A percentile compares a stretch with the other conserved stretches of the same genome.
These are phyloP conservation scores for Sporothrix dimorphospora DNA, from an alignment of 2,329 filamentous ascomycete genomes.

Conservation along the genomic window DNA sequence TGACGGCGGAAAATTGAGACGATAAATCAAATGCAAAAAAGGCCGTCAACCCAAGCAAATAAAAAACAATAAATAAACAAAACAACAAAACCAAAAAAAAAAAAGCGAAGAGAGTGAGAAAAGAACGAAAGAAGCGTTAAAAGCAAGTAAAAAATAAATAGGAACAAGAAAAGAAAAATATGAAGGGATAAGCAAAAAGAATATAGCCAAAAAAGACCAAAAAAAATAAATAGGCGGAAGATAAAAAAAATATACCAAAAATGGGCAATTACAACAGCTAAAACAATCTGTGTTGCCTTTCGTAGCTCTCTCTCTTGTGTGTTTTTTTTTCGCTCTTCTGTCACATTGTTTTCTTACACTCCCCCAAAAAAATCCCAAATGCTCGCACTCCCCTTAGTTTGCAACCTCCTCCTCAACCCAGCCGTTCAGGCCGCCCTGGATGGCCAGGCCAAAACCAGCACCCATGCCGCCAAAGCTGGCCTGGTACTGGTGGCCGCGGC, in stretches of 20 bases:
- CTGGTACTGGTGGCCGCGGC: constrained; percentile 69
- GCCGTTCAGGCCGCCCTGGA: constrained; percentile 66
- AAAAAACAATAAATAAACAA: neutral
- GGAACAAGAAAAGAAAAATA: constrained; percentile 32
- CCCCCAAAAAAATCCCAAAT: neutral
- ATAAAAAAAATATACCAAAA: constrained; percentile 29
- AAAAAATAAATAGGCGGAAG: constrained; percentile 11
- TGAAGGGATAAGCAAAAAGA: constrained; percentile 35
- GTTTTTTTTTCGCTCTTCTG: neutral
- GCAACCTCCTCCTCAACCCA: constrained; percentile 70
- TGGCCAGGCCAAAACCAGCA: constrained; percentile 61
- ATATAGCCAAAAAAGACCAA: constrained; percentile 5
- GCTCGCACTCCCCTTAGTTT: constrained; percentile 48
- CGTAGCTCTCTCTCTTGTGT: neutral
- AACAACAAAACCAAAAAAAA: constrained; percentile 28
- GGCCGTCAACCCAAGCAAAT: neutral
- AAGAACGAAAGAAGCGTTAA: neutral
- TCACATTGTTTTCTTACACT: neutral
- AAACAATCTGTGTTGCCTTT: constrained; percentile 45
- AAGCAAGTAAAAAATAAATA: constrained; percentile 3
- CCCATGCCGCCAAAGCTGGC: constrained; percentile 64
- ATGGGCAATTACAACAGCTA: constrained; percentile 37
- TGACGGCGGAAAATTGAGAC: neutral
- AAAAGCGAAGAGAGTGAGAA: constrained; percentile 11
- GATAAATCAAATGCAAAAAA: neutral